A percentile compares a stretch with the other conserved stretches of the same genome.
These are phyloP conservation scores for Torulaspora microellipsoides DNA, from an alignment of 805 yeast genomes.

Conservation along the genomic window DNA sequence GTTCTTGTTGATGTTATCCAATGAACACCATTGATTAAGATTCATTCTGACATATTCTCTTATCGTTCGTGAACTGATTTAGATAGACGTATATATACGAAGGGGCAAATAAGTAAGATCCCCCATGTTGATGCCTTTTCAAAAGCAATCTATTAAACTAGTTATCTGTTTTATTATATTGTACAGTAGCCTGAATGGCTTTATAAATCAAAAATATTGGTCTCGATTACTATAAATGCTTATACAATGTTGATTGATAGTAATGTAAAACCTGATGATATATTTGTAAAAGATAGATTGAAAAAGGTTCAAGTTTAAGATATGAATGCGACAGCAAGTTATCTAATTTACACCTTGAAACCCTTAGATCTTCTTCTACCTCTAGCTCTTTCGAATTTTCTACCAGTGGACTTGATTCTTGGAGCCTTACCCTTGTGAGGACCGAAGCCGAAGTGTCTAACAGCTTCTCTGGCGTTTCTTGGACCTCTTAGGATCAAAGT, in stretches of 20 bases:
- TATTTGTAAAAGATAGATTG: slow-evolving; percentile 8
- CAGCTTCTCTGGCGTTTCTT: slow-evolving; percentile 98
- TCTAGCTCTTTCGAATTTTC: slow-evolving; percentile 99
- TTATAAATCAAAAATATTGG: background rate
- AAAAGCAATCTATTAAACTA: too few species aligned
- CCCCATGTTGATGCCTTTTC: too few species aligned
- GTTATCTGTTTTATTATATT: too few species aligned
- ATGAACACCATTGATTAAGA: too few species aligned
- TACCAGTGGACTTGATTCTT: slow-evolving; percentile 94
- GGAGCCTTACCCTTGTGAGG: slow-evolving; percentile 99
- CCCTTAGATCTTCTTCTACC: slow-evolving; percentile 99
- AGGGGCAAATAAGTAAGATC: too few species aligned
- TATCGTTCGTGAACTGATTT: too few species aligned
- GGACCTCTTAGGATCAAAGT: slow-evolving; percentile 98
- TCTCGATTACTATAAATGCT: slow-evolving; percentile 12
- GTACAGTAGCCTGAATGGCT: too few species aligned
- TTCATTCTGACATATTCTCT: too few species aligned
- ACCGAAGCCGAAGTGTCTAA: slow-evolving; percentile 99
- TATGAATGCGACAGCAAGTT: slow-evolving; percentile 2
- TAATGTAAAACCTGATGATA: slow-evolving; percentile 2
- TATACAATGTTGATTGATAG: slow-evolving; percentile 6
- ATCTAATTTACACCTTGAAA: slow-evolving; percentile 89
- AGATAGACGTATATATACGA: too few species aligned
- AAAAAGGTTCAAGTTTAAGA: slow-evolving; percentile 1
- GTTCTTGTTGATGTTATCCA: too few species aligned